Evolutionary conservation across 1,139 yeast species (phyloP).

Genomic region (Candida frijolesensis): DNA sequence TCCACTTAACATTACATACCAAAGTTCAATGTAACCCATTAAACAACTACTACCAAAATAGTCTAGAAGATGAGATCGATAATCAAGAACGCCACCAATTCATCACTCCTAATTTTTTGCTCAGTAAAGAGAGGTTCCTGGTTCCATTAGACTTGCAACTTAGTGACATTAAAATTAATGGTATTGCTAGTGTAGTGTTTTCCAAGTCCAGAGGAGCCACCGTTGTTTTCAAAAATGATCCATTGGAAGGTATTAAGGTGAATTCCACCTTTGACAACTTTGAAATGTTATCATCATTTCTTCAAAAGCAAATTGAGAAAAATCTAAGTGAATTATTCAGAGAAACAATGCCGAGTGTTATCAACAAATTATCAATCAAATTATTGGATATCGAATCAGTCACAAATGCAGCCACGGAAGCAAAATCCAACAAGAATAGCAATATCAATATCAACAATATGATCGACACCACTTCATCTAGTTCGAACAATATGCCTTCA

Average conservation of each 20-base stretch:
- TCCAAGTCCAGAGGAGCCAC: constrained; percentile 83
- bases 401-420: background rate
- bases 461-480: background rate
- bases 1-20: constrained; percentile 76
- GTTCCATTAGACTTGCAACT: constrained; percentile 78
- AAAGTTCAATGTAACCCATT: constrained; percentile 85
- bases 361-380: constrained; percentile 62
- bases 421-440: background rate
- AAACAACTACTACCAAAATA: constrained; percentile 61
- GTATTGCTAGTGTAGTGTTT: constrained; percentile 83
- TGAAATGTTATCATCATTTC: constrained; percentile 76
- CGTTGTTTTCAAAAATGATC: constrained; percentile 85
- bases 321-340: constrained; percentile 80
- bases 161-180: constrained; percentile 71
- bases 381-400: background rate
- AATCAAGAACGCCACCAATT: constrained; percentile 36
- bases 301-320: constrained; percentile 80
- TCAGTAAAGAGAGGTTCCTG: constrained; percentile 70
- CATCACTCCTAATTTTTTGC: constrained; percentile 65
- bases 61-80: constrained; percentile 39
- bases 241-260: constrained; percentile 78
- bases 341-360: constrained; percentile 80
- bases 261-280: constrained; percentile 84
- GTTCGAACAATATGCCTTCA: background rate
- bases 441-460: background rate